Base-by-base conservation (phyloP, 2,329 filamentous ascomycete genomes). In the Magnaporthales sp. region DNA sequence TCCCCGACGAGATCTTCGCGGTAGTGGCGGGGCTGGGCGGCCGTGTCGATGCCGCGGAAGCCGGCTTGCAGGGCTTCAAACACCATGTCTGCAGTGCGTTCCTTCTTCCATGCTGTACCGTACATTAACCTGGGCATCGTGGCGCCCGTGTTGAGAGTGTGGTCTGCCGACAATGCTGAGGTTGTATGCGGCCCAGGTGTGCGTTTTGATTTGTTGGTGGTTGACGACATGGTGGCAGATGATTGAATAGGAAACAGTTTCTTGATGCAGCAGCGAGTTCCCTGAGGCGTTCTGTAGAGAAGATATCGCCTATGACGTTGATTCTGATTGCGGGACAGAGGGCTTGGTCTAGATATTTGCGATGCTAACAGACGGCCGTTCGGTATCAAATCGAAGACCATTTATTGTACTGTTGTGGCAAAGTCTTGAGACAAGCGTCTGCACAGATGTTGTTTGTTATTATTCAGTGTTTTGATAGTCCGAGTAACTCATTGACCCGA, bases 21-120 rank as follows among this genome's bases (percentile, higher is more conserved):
- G 75, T 95, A 95, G 77, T 94, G 91, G 68, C 85, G 86, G 2
- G 91, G 91, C 76, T 93, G 90, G 19, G 89, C 90, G 10, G 91
- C 91, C 0, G 91, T 94, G 73, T 95, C 91, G 68, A 95, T 79
- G 62, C 81, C 90, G 32, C 87, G 83, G 71, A 94, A 95, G 5
- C 91, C 91, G 61, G 84, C 79, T 61, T 81, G 80, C 38, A 95
- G 74, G 1, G 92, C 91, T 69, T 83, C 77, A 71, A 89, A 85
- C 26, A 95, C 91, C 2, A 94, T 81, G 66, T 84, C 80, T 24
- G 84, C 82, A 0, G 90, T 92, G 22, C 78, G 78, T 0, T 89
- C 86, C 72, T 89, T 89, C 76, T 95, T 95, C 91, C 91, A 94
- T n/a, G 91, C 91, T 2, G 91, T 94, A 65, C 91, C 91, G 75